These are phyloP conservation scores for Apiotrichum veenhuisii DNA, from an alignment of 1,284 basidiomycete species.

Conservation along the genomic window DNA sequence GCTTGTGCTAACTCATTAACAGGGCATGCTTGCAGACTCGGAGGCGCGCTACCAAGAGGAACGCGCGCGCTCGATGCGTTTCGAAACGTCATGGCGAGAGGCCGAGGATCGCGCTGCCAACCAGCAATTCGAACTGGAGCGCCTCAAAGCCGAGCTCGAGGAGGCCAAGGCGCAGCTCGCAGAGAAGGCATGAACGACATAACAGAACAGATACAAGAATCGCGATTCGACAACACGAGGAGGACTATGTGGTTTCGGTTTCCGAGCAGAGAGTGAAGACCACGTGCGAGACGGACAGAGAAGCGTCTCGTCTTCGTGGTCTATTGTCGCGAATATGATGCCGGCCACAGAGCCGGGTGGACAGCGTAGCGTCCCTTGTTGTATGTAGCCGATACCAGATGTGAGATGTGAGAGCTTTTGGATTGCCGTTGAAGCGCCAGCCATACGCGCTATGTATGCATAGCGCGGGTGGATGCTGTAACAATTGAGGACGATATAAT, in stretches of 20 bases:
- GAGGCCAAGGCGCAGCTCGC: conserved; percentile 33
- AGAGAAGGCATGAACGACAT: not conserved
- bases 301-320: no score
- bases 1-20: not conserved
- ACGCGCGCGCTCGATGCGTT: conserved; percentile 28
- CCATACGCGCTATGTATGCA: no score
- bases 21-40: conserved; percentile 25
- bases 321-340: no score
- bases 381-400: conserved; percentile 9
- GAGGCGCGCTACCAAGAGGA: conserved; percentile 30
- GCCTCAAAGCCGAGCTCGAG: conserved; percentile 38
- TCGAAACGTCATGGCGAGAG: conserved; percentile 41
- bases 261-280: no score
- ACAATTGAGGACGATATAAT: no score
- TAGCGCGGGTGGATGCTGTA: not conserved
- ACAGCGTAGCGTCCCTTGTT: conserved; percentile 2
- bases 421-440: no score
- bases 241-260: no score
- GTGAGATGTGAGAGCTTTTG: not conserved
- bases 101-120: conserved; percentile 41
- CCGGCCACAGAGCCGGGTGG: no score
- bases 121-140: conserved; percentile 40
- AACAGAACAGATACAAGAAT: not conserved
- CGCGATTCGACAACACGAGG: not conserved
- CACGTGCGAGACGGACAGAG: no score